Evolutionary conservation across 495 filamentous ascomycete genomes (phyloP).

Genomic region (Venustampulla echinocandica): DNA sequence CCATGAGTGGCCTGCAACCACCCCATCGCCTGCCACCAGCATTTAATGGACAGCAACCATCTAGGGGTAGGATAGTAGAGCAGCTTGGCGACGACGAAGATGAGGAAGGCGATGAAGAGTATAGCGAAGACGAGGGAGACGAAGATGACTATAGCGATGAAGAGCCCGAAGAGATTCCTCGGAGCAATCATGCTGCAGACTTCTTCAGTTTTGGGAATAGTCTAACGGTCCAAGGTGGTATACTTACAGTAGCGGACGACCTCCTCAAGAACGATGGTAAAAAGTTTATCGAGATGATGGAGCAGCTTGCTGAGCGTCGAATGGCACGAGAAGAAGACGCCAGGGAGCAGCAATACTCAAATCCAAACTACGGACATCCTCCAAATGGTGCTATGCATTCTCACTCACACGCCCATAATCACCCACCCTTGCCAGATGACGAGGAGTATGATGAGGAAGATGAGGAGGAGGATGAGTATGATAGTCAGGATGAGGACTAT

Average conservation of each 20-base stretch:
- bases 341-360: constrained; percentile 59
- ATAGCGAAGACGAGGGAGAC: constrained; percentile 35
- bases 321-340: constrained; percentile 96
- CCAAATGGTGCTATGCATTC: constrained; percentile 28
- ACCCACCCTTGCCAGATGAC: constrained; percentile 54
- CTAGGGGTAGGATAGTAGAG: constrained; percentile 46
- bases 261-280: constrained; percentile 97
- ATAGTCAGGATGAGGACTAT: constrained; percentile 80
- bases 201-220: constrained; percentile 98
- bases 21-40: constrained; percentile 37
- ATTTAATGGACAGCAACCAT: constrained; percentile 42
- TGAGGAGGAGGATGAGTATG: constrained; percentile 74
- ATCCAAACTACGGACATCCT: constrained; percentile 33
- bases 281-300: constrained; percentile 99
- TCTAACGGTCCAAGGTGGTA: constrained; percentile 95
- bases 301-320: constrained; percentile 91
- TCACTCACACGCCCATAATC: constrained; percentile 34
- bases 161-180: constrained; percentile 56
- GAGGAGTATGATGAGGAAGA: constrained; percentile 59
- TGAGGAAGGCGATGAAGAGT: constrained; percentile 41
- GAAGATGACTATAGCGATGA: constrained; percentile 45
- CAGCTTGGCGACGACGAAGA: constrained; percentile 54
- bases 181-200: constrained; percentile 47
- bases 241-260: constrained; percentile 97
- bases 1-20: constrained; percentile 41